Evolutionary conservation across 352 stramenopile genomes (phyloP), one percentile per base, ranked within the genome.

Genomic region (Aphanomyces euteiches): DNA sequence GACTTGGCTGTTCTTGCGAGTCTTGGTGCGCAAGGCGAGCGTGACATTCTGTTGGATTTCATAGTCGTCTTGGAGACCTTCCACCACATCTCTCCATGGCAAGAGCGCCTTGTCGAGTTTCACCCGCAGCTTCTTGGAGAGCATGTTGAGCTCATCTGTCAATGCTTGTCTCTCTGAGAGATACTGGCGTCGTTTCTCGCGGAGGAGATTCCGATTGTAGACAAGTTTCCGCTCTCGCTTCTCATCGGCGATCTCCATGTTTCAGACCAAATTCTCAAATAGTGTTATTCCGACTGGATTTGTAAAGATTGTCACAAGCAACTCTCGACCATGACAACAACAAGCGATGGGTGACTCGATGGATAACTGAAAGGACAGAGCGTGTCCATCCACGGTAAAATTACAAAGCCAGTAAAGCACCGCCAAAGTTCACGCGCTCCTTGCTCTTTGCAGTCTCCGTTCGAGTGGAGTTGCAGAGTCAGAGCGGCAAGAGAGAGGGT

Each of bases 31-130:
- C 3, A 70, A 41, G 13, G 10, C 47, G 10, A 10, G n/a, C 19
- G 37, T 41, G 21, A 56, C 8, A 7, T 43, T 41, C 13, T 56
- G 15, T 19, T 54, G 43, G 13, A 56, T 13, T n/a, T 61, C 48
- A 3, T n/a, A 19, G 17, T 63, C 47, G 50, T 70, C 64, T 17
- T 63, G 8, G 15, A 63, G 19, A 21, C 64, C 48, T 17, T 17
- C 1, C 64, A 56, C 47, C 10, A 70, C 64, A 34, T 70, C 54
- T n/a, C 53, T 19, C 64, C 64, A 70, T 7, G 45, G 17, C 54
- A 70, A 50, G 37, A 70, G 38, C 47, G 45, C 17, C 5, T 28
- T 10, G 5, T 39, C 13, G 6, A 15, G 8, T 5, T 19, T 61
- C 54, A 37, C 54, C 50, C 7, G 17, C 28, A 61, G 54, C 54